Evolutionary conservation across 192 early-diverging fungal species (phyloP).

Genomic region (Coemansia sp.): DNA sequence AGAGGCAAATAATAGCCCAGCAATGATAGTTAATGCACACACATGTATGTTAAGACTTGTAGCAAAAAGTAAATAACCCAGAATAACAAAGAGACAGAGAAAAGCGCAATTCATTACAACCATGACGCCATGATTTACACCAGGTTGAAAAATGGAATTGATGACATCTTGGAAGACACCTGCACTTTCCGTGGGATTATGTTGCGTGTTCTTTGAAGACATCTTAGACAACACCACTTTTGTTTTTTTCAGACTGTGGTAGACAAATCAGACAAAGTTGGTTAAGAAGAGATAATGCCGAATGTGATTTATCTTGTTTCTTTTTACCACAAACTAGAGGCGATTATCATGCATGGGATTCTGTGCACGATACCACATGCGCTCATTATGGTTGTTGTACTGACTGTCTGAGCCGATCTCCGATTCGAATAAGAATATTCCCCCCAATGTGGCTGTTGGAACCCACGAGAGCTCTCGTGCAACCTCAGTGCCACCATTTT

Average conservation of each 20-base stretch:
- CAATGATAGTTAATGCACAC: slow-evolving; percentile 39
- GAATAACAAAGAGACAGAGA: slow-evolving; percentile 39
- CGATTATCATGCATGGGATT: no score
- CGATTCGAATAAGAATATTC: no score
- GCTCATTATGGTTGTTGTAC: no score
- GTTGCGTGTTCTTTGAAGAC: background rate
- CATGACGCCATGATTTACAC: slow-evolving; percentile 54
- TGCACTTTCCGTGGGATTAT: slow-evolving; percentile 11
- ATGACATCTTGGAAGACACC: slow-evolving; percentile 52
- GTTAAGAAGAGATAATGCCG: no score
- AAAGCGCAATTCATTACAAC: slow-evolving; percentile 54
- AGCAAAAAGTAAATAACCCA: slow-evolving; percentile 41
- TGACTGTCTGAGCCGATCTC: no score
- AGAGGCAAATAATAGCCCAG: slow-evolving; percentile 34
- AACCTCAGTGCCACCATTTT: no score
- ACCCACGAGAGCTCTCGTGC: no score
- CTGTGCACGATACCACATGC: no score
- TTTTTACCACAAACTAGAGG: no score
- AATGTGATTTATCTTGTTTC: no score
- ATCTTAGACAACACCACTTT: background rate
- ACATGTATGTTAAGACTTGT: slow-evolving; percentile 51
- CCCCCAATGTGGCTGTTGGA: no score
- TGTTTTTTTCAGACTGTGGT: background rate
- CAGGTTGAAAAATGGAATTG: slow-evolving; percentile 55
- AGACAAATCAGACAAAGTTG: background rate